These are phyloP conservation scores for Fraxinus platypoda DNA, from an alignment of 305 asterid species.

Conservation along the genomic window DNA sequence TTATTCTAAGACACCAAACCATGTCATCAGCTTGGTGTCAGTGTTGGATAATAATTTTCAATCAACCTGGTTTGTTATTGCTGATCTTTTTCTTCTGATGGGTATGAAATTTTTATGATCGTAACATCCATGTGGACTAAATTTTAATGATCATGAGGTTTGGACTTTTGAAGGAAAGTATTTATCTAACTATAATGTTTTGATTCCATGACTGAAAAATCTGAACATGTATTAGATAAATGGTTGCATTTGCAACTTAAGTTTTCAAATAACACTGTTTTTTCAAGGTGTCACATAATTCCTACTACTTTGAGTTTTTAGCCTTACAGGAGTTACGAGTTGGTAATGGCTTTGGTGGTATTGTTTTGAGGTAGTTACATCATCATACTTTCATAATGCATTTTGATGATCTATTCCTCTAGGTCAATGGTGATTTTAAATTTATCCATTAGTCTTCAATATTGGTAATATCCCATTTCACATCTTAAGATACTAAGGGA, in stretches of 20 bases:
- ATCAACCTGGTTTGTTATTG: not conserved
- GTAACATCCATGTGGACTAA: not conserved
- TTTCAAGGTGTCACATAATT: not conserved
- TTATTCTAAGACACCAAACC: not conserved
- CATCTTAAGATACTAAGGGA: not conserved
- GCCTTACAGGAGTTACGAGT: conserved; percentile 78
- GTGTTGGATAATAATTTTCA: not conserved
- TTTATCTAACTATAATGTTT: conserved; percentile 25
- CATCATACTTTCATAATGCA: not conserved
- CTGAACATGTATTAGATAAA: not conserved
- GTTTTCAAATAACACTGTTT: not conserved
- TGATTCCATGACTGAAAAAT: not conserved
- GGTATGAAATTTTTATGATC: not conserved
- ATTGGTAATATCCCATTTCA: not conserved
- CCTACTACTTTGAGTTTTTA: not conserved
- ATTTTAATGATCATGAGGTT: conserved; percentile 40
- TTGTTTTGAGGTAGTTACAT: conserved; percentile 64
- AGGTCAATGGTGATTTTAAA: not conserved
- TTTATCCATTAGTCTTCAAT: not conserved
- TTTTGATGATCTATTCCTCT: not conserved
- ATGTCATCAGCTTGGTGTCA: not conserved
- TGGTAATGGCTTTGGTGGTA: conserved; percentile 76
- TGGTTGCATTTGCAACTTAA: not conserved
- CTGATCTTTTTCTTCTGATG: not conserved
- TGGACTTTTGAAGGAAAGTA: conserved; percentile 81